Evolutionary conservation across 139 green algal species (phyloP).

Genomic region (Zygnema circumcarinatum): DNA sequence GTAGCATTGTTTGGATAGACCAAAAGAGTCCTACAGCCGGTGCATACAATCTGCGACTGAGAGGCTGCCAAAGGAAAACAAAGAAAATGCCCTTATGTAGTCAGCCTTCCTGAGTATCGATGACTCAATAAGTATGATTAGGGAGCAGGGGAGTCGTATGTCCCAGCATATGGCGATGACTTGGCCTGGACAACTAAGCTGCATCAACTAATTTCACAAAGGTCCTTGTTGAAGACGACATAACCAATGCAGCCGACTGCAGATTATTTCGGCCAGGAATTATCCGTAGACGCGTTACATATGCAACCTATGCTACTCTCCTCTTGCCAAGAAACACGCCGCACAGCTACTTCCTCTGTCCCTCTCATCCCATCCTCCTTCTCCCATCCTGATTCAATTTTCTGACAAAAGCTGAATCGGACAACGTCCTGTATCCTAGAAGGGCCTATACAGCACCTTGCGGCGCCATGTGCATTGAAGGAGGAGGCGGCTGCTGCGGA

Average conservation of each 20-base stretch:
- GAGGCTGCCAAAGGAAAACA: conserved; percentile 21
- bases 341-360: too few species aligned
- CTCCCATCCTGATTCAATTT: too few species aligned
- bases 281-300: too few species aligned
- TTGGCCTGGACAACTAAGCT: background rate
- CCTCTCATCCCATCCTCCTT: too few species aligned
- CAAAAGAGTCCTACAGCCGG: conserved; percentile 79
- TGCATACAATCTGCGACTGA: conserved; percentile 80
- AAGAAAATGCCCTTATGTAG: background rate
- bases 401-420: too few species aligned
- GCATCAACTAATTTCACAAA: background rate
- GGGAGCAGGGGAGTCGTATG: background rate
- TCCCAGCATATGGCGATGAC: background rate
- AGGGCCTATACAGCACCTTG: too few species aligned
- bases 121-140: background rate
- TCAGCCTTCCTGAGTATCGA: background rate
- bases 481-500: conserved; percentile 17
- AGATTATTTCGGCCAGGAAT: too few species aligned
- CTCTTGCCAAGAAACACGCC: too few species aligned
- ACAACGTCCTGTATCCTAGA: too few species aligned
- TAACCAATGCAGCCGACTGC: too few species aligned
- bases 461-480: conserved; percentile 3
- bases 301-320: too few species aligned
- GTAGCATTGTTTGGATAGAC: conserved; percentile 86
- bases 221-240: too few species aligned